Base-by-base conservation (phyloP, 2,329 filamentous ascomycete species). In the Scopulariopsis brevicaulis region DNA sequence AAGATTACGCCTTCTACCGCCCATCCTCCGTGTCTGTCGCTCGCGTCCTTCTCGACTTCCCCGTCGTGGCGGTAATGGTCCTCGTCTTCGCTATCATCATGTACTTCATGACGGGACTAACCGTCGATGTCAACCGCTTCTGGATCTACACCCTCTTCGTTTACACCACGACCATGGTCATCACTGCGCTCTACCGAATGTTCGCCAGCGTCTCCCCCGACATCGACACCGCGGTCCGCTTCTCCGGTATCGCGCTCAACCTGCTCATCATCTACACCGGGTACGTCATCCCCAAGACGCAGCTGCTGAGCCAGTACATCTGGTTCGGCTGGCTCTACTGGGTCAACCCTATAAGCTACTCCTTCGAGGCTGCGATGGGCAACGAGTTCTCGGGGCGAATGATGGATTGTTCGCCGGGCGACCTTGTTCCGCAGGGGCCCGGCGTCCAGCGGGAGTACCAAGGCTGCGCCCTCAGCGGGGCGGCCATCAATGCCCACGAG, bases 301-400 rank as follows among this genome's bases (percentile, higher is more conserved):
- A 82, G 20, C 80, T 83, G 63, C 68, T 80, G 61, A 70, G 74
- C 46, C 71, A 78, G 60, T 76, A 89, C 65, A 88, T 86, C 73
- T 89, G 86, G 86, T 81, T 87, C 43, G 76, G 81, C 4, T 87
- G 85, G 84, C 77, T 88, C 35, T 79, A 79, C 53, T 86, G 79
- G 71, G 72, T 87, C 20, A 86, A 88, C 58, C 85, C 85, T 0
- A 69, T 88, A 15, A 77, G 76, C 25, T 89, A 87, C 65, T 78
- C 79, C 2, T 89, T 84, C 56, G 86, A 89, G 65, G 77, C 77
- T 0, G 71, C 86, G 35, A 63, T 83, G 40, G 68, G 76, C 1
- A 83, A 82, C 60, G 79, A 84, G 60, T 76, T 83, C 55, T 67
- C 79, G 43, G 74, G 74, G 35, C 76, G 81, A 3, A 63, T 73